A percentile compares a stretch with the other conserved stretches of the same genome.
These are phyloP conservation scores for Termitomyces sp. DNA, from an alignment of 768 basidiomycete genomes.

Conservation along the genomic window DNA sequence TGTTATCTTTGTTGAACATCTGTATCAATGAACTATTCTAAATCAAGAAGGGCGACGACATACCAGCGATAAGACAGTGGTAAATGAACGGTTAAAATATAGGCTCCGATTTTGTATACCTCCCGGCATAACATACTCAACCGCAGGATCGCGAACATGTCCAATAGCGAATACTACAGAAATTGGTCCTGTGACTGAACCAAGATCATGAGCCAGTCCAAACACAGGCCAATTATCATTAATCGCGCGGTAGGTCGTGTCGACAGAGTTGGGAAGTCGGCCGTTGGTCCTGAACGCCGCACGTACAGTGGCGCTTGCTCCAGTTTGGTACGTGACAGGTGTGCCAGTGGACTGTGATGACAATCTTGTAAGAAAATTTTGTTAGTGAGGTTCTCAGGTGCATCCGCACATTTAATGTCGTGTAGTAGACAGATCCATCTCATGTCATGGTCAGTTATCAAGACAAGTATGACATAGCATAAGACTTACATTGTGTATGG, in stretches of 20 bases:
- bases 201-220: conserved; percentile 11
- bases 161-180: conserved; percentile 40
- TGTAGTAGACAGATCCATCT: conserved; percentile 68
- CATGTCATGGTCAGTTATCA: neutral
- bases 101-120: conserved; percentile 33
- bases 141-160: conserved; percentile 43
- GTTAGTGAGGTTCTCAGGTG: neutral
- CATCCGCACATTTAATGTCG: conserved; percentile 40
- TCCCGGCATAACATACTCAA: conserved; percentile 39
- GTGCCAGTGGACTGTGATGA: conserved; percentile 28
- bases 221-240: too few relatives aligned
- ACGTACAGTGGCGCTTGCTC: conserved; percentile 47
- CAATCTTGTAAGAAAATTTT: neutral
- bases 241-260: too few relatives aligned
- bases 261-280: conserved; percentile 37
- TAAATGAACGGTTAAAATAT: conserved; percentile 40
- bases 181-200: conserved; percentile 31
- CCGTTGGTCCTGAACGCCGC: conserved; percentile 57
- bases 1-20: too few relatives aligned
- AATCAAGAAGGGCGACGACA: conserved; percentile 6
- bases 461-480: neutral
- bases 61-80: conserved; percentile 27
- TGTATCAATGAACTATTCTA: too few relatives aligned
- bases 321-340: conserved; percentile 50
- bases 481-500: conserved; percentile 45